Conservation (phyloP, 108 stramenopile genomes). For the Cyclotella baltica region DNA sequence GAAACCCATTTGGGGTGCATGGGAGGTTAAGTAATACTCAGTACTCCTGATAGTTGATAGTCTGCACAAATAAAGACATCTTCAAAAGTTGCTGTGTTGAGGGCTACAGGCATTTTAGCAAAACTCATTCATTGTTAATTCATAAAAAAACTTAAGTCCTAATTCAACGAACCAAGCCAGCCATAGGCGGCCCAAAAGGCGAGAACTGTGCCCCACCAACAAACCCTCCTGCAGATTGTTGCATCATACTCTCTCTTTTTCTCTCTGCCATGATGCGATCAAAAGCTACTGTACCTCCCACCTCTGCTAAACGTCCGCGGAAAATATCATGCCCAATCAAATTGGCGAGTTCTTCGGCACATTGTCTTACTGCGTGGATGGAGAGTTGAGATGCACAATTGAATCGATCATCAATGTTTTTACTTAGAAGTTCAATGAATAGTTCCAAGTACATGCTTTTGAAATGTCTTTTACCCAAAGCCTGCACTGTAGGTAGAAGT, state of each 20-base stretch:
- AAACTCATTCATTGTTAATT: too few relatives aligned
- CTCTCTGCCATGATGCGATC: conserved; percentile 78
- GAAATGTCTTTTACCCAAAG: conserved; percentile 84
- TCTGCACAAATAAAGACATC: too few relatives aligned
- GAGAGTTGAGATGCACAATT: conserved; percentile 77
- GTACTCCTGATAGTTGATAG: too few relatives aligned
- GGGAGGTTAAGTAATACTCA: too few relatives aligned
- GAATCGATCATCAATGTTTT: conserved; percentile 68
- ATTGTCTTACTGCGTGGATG: conserved; percentile 81
- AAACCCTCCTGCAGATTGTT: conserved; percentile 20
- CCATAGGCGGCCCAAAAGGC: conserved; percentile 22
- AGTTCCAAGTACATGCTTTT: conserved; percentile 81
- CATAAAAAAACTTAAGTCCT: background rate
- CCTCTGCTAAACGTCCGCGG: conserved; percentile 76
- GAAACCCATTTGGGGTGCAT: too few relatives aligned
- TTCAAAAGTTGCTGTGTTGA: too few relatives aligned
- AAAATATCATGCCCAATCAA: conserved; percentile 80
- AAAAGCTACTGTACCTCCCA: conserved; percentile 68
- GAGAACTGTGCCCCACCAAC: conserved; percentile 15
- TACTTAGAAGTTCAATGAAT: conserved; percentile 77
- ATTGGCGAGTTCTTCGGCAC: conserved; percentile 79
- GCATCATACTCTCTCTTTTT: conserved; percentile 30
- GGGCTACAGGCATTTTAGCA: too few relatives aligned
- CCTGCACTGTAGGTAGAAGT: conserved; percentile 74
- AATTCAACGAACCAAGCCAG: conserved; percentile 10